Evolutionary conservation across 805 yeast species (phyloP), one percentile per base, ranked within the genome.

Genomic region (Wickerhamomyces strasburgensis): DNA sequence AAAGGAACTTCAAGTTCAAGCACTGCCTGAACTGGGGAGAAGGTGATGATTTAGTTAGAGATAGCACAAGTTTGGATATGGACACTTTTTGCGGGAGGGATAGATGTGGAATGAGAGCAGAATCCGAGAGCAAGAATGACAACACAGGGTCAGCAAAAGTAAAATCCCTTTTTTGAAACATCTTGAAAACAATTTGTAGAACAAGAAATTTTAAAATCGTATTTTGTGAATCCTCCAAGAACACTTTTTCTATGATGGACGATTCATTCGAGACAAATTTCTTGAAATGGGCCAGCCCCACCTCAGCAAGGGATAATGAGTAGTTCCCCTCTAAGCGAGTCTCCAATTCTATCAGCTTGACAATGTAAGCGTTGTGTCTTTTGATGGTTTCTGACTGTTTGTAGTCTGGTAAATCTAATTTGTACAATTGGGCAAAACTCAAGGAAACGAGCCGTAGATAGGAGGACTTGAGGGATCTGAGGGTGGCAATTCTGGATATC

Each of bases 261-360:
- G 25, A 13, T 15, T 18, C 27, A 15, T 28, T 8, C 11, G 11
- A 19, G 9, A 26, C 17, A 15, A 33, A 17, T 21, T 21, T 21
- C 25, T 21, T 21, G 25, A 8, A 21, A 21, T 21, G 11, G 10
- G 25, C 25, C 11, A 21, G 10, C 27, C 36, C 26, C 11, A 44
- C 31, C 37, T 44, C 42, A 9, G 16, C 29, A 24, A 44, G 8
- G 10, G 39, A 5, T 10, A 16, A 4, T 4, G 33, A 14, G 33
- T 29, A 45, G 30, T 44, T 44, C 1, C 39, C 19, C 5, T 35
- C 28, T 3, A 46, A 27, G 6, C 27, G 7, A 8, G 33, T 26
- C 17, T 53, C 59, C 5, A 54, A 31, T 11, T 53, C 58, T 9
- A 54, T 39, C 17, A 52, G 37, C 29, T 39, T 48, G 24, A 52